Percentiles rank a stretch among this genome's conserved stretches.
These are phyloP conservation scores for Gossypium mustelinum DNA, from an alignment of 345 rosid genomes.

Conservation along the genomic window DNA sequence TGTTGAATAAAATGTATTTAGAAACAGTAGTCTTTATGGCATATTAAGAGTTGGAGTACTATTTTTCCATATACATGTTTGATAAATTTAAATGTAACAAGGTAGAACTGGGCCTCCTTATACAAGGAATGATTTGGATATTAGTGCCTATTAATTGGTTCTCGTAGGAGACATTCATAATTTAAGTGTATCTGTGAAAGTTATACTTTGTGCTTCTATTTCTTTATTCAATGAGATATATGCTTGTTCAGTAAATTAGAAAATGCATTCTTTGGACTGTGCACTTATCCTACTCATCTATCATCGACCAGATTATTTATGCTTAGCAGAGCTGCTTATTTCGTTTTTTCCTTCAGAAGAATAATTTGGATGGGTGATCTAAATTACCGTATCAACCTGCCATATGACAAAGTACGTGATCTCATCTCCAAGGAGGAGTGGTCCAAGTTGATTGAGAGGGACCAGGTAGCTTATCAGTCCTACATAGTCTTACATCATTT, in stretches of 20 bases:
- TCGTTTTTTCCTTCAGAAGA: constrained; percentile 45
- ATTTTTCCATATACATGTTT: neutral
- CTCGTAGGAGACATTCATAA: neutral
- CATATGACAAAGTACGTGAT: constrained; percentile 61
- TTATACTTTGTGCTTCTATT: neutral
- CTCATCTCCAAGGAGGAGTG: constrained; percentile 61
- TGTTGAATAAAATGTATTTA: neutral
- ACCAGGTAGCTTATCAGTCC: constrained; percentile 52
- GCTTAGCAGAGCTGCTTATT: constrained; percentile 1
- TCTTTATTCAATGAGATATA: neutral
- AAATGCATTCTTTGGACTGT: neutral
- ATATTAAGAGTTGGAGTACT: neutral
- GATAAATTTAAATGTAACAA: neutral
- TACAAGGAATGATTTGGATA: neutral
- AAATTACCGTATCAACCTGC: constrained; percentile 75
- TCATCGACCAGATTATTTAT: neutral
- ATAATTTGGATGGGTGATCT: constrained; percentile 92
- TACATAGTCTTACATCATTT: neutral
- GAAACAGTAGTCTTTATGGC: neutral
- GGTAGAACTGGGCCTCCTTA: neutral
- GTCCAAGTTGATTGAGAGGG: constrained; percentile 62
- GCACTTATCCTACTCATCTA: neutral
- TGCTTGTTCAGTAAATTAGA: neutral
- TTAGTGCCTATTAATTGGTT: neutral
- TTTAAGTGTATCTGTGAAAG: neutral